Percentiles rank a stretch among this genome's conserved stretches.
These are phyloP conservation scores for Fusarium chuoi DNA, from an alignment of 2,329 filamentous ascomycete genomes.

Conservation along the genomic window DNA sequence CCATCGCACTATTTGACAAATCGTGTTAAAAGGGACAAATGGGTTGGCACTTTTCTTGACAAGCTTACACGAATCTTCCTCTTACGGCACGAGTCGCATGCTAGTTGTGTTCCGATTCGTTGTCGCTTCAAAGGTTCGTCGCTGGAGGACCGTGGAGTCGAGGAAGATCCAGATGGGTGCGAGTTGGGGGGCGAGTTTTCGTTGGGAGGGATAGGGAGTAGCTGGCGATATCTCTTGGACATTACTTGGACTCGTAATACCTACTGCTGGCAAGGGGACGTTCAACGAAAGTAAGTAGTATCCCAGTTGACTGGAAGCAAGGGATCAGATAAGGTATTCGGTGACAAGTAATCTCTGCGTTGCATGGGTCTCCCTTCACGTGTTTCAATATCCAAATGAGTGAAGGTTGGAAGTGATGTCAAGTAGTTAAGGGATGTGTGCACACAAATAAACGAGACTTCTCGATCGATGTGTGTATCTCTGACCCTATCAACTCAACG, in stretches of 20 bases:
- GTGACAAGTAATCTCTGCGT: not conserved
- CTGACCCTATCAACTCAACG: not conserved
- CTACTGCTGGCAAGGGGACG: not conserved
- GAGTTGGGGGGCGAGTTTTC: slow-evolving; percentile 1
- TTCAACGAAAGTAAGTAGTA: not conserved
- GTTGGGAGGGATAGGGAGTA: slow-evolving; percentile 5
- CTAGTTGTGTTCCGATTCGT: slow-evolving; percentile 13
- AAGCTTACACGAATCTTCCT: slow-evolving; percentile 23
- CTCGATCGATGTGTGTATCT: not conserved
- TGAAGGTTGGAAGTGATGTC: not conserved
- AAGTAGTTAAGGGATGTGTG: not conserved
- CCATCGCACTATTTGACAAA: slow-evolving; percentile 2
- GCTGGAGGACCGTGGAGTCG: slow-evolving; percentile 1
- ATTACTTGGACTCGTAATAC: not conserved
- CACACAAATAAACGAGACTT: not conserved
- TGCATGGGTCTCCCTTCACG: not conserved
- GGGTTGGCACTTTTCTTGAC: too few relatives aligned
- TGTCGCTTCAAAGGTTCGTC: slow-evolving; percentile 21
- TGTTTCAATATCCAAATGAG: not conserved
- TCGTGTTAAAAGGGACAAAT: not conserved
- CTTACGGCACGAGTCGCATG: slow-evolving; percentile 17
- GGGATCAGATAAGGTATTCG: not conserved
- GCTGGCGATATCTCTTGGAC: slow-evolving; percentile 30
- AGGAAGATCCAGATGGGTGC: slow-evolving; percentile 8
- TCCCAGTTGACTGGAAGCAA: not conserved